Conservation (phyloP, 371 early-diverging fungal genomes). For the Mucor sp. region DNA sequence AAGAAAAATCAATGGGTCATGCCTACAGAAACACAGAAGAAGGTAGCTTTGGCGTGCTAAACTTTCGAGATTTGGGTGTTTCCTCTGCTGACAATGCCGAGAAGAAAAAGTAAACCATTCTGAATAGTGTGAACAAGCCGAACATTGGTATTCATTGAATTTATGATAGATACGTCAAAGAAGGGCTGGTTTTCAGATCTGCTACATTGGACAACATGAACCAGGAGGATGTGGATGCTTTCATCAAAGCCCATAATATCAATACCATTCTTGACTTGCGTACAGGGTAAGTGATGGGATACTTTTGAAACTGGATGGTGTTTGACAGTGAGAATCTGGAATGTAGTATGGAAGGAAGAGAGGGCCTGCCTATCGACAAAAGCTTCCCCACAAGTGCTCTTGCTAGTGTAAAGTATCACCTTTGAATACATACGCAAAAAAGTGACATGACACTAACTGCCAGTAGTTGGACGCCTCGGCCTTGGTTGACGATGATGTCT, state of each 20-base stretch:
- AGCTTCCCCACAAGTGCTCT: conserved; percentile 31
- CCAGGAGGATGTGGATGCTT: conserved; percentile 25
- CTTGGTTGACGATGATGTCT: neutral
- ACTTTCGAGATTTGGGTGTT: conserved; percentile 33
- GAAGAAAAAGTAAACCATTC: conserved; percentile 19
- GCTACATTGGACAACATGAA: conserved; percentile 34
- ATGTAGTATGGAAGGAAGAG: conserved; percentile 22
- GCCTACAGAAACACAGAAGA: conserved; percentile 20
- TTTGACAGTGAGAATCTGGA: neutral
- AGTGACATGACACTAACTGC: neutral
- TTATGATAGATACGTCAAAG: conserved; percentile 26
- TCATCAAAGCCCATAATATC: conserved; percentile 24
- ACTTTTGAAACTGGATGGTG: neutral
- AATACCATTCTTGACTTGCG: conserved; percentile 34
- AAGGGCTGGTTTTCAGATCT: conserved; percentile 30
- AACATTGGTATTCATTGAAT: neutral
- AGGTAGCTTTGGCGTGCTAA: conserved; percentile 30
- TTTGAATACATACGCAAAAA: neutral
- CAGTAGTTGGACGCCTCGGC: neutral
- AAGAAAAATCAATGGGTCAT: neutral
- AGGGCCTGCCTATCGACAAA: conserved; percentile 36
- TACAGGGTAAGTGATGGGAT: conserved; percentile 19
- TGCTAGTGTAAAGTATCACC: conserved; percentile 15
- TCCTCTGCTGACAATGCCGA: conserved; percentile 26
- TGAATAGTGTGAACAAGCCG: neutral